phyloP scores from a whole-genome alignment of 441 rosid species.

The Pelargonium cotyledonis region DNA sequence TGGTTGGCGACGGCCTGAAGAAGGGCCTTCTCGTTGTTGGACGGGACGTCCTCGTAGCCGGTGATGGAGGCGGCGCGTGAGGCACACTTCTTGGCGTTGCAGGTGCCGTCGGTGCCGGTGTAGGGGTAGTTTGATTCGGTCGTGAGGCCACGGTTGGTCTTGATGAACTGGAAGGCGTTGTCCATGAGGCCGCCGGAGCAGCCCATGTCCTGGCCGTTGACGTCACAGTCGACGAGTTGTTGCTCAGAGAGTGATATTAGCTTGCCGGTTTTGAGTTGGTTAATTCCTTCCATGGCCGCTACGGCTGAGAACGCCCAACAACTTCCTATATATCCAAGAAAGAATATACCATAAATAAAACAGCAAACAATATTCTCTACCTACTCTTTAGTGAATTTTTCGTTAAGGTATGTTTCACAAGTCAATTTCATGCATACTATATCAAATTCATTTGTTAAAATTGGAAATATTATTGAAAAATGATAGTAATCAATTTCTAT shows the following conservation, averaged over 20 bases:
- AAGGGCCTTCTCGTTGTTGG: slow-evolving; percentile 16
- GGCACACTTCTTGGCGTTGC: slow-evolving; percentile 6
- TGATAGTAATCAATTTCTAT: too few species aligned
- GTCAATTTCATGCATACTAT: too few species aligned
- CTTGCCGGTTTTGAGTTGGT: slow-evolving; percentile 18
- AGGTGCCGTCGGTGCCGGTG: slow-evolving; percentile 14
- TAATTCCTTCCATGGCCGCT: slow-evolving; percentile 24
- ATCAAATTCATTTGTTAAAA: too few species aligned
- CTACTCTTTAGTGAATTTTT: too few species aligned
- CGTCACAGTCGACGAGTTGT: slow-evolving; percentile 22
- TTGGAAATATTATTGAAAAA: too few species aligned
- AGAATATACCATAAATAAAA: too few species aligned
- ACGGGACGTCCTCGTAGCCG: slow-evolving; percentile 20
- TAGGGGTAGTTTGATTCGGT: slow-evolving; percentile 19
- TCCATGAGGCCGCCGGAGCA: slow-evolving; percentile 30
- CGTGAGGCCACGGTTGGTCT: slow-evolving; percentile 17
- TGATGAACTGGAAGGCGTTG: slow-evolving; percentile 16
- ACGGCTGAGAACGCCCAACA: slow-evolving; percentile 34
- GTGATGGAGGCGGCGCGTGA: slow-evolving; percentile 6
- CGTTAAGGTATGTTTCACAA: too few species aligned
- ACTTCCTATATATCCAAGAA: not conserved
- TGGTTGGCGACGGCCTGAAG: slow-evolving; percentile 19
- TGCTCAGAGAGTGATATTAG: slow-evolving; percentile 13
- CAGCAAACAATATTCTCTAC: too few species aligned
- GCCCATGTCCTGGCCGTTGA: slow-evolving; percentile 16